Evolutionary conservation across 805 yeast genomes (phyloP), one percentile per base, ranked within the genome.

Genomic region (Wickerhamomyces pijperi): DNA sequence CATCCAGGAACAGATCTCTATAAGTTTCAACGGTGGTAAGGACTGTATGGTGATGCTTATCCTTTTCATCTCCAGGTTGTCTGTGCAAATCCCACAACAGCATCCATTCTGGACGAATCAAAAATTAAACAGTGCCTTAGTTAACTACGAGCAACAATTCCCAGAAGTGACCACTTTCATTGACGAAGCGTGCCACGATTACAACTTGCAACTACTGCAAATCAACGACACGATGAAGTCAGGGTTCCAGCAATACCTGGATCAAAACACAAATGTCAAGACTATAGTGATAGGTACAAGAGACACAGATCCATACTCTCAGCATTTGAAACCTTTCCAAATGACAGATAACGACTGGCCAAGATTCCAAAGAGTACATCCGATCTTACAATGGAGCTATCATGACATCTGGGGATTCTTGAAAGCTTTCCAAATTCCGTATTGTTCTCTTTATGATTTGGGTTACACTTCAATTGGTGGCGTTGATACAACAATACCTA

Each of bases 391-490:
- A 40, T 92, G 97, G 97, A 73, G 72, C 32, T 82, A 84, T 48
- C 70, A 72, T 17, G 84, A 87, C 41, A 68, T 92, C 3, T 92
- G 98, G 98, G 74, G 75, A 46, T 88, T 90, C 53, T 59, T 90
- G 37, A 59, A 76, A 17, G 70, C 62, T 18, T 63, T 75, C 17
- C 54, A 68, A n/a, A 68, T 80, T 33, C 68, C 69, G 3, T 87
- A 90, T 55, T 90, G 97, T 55, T 49, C 54, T 2, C 61, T 92
- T 40, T 92, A 92, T 52, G 94, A 82, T 47, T 40, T 48, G 29
- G 98, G 98, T 0, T 92, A 81, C 53, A 88, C 98, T 1, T 84
- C 95, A 1, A 59, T 92, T 16, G 98, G 98, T 3, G 92, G 95
- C 0, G 62, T 76, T 1, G 61, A 71, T 40, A 72, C 76, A 34